Base-by-base conservation (phyloP, 176 grass and related monocot genomes). In the Tillandsia leiboldiana region DNA sequence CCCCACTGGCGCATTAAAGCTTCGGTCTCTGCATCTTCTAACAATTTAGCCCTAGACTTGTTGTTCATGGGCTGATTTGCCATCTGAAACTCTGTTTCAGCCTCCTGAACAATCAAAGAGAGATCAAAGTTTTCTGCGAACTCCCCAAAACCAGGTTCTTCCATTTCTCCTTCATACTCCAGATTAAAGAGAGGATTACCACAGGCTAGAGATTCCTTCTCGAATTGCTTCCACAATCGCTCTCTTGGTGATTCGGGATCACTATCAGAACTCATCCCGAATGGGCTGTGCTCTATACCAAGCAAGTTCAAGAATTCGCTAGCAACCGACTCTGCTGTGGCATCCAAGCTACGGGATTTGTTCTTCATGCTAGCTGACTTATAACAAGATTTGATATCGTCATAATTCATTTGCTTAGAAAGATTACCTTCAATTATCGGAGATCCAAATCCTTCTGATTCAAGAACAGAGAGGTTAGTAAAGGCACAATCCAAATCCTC, bases 11-110 rank as follows among this genome's bases (percentile, higher is more conserved):
- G 94, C 89, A 99, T 99, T 76, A 99, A 83, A 9, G 80, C 84
- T 85, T 99, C 94, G 49, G 90, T 90, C 78, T 93, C 90, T 64
- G 86, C 82, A 68, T 88, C 84, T 79, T 99, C 94, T 52, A 99
- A 33, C 11, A 88, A 86, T 69, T 90, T 88, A 65, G 82, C 89
- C 69, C 54, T 78, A 68, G 78, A 78, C 73, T 27, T 83, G 79
- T 28, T 80, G 51, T 80, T 75, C 51, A 78, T 69, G 14, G 69
- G 73, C 33, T 53, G 76, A 71, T 63, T 73, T 70, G 23, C 75
- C 72, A 75, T 83, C 49, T 86, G 81, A 77, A 97, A 68, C 87
- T 92, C 84, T 70, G 74, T 63, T 80, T 92, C 93, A 54, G 79
- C 85, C 51, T 92, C 89, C 0, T 14, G 82, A 79, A 91, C 81